phyloP scores from a whole-genome alignment of 305 asterid genomes.

The Plantago rigida region DNA sequence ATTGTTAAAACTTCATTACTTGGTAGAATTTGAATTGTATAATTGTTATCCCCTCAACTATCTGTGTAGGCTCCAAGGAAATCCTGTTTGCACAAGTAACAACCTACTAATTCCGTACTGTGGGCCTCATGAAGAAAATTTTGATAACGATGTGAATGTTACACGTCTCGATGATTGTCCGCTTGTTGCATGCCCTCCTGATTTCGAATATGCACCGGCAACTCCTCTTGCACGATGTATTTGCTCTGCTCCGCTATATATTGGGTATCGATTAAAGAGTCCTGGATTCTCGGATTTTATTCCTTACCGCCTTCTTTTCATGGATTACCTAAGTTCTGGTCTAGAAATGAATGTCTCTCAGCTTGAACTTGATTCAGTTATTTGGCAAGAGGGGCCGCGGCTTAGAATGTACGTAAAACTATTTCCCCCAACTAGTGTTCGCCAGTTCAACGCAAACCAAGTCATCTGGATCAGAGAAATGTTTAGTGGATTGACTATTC shows the following conservation, averaged over 20 bases:
- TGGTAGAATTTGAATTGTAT: neutral
- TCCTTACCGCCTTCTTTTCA: conserved; percentile 50
- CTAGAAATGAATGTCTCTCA: conserved; percentile 50
- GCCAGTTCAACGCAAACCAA: conserved; percentile 52
- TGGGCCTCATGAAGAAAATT: conserved; percentile 42
- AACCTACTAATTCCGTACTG: conserved; percentile 35
- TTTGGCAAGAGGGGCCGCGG: conserved; percentile 85
- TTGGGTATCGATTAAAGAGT: conserved; percentile 87
- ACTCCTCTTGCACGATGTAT: conserved; percentile 45
- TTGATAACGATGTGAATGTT: conserved; percentile 27
- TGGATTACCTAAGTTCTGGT: conserved; percentile 53
- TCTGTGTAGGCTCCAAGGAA: conserved; percentile 15
- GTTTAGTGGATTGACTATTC: conserved; percentile 78
- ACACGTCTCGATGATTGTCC: conserved; percentile 35
- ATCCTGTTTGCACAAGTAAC: conserved; percentile 35
- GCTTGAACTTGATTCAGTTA: conserved; percentile 45
- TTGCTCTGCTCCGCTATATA: conserved; percentile 71
- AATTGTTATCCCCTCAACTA: neutral
- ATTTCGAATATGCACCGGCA: conserved; percentile 51
- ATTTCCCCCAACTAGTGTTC: conserved; percentile 40
- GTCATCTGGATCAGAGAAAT: conserved; percentile 47
- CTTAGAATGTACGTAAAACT: conserved; percentile 65
- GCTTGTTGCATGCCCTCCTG: conserved; percentile 50
- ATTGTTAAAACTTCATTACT: neutral
- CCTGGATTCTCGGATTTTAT: conserved; percentile 73